Evolutionary conservation across 225 moss, liverwort and hornwort genomes (phyloP).

Genomic region (Thuidium tamariscinum): DNA sequence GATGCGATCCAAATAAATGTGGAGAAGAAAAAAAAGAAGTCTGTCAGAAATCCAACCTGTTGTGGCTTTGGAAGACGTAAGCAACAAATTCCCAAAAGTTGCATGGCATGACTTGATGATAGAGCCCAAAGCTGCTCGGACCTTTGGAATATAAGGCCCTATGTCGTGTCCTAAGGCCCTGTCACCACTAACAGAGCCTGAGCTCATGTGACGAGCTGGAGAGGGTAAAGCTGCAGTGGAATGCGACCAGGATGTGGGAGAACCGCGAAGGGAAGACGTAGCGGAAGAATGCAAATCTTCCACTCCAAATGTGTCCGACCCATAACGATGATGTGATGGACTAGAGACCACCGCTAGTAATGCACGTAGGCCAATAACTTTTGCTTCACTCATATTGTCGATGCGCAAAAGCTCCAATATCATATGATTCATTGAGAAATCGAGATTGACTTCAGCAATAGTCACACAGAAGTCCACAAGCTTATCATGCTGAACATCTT

Average conservation of each 20-base stretch:
- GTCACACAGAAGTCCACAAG: slow-evolving; percentile 98
- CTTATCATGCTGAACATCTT: slow-evolving; percentile 97
- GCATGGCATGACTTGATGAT: slow-evolving; percentile 96
- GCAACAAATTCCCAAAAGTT: slow-evolving; percentile 62
- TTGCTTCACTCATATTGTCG: slow-evolving; percentile 91
- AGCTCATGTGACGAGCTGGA: slow-evolving; percentile 56
- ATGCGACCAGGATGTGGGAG: slow-evolving; percentile 88
- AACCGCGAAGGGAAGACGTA: slow-evolving; percentile 70
- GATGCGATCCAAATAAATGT: neutral
- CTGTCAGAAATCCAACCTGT: slow-evolving; percentile 45
- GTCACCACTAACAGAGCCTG: slow-evolving; percentile 58
- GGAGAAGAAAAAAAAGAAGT: neutral
- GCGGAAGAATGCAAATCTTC: slow-evolving; percentile 75
- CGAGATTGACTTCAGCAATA: slow-evolving; percentile 89
- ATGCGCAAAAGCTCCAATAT: slow-evolving; percentile 88
- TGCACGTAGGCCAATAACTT: slow-evolving; percentile 96
- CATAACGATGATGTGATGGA: slow-evolving; percentile 78
- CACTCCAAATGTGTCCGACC: slow-evolving; percentile 61
- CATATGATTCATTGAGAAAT: slow-evolving; percentile 99
- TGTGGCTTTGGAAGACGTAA: slow-evolving; percentile 76
- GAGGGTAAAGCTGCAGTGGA: slow-evolving; percentile 48
- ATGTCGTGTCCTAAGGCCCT: slow-evolving; percentile 72
- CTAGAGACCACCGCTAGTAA: slow-evolving; percentile 96
- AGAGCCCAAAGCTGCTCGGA: slow-evolving; percentile 84
- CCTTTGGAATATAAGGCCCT: slow-evolving; percentile 91